phyloP scores from a whole-genome alignment of 2,329 filamentous ascomycete species.

The Apiospora hydei region DNA sequence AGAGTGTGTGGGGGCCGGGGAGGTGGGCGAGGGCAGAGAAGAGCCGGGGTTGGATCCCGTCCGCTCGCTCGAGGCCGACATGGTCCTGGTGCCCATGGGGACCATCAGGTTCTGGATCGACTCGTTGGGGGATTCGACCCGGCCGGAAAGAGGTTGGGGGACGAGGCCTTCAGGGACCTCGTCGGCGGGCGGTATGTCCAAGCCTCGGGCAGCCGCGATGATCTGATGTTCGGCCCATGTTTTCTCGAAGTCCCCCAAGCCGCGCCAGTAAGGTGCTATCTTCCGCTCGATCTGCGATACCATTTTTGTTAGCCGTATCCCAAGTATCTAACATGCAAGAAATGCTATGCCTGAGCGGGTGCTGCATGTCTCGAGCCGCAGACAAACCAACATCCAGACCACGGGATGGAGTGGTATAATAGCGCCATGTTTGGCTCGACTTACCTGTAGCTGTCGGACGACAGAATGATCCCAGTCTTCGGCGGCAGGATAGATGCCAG shows the following conservation, averaged over 20 bases:
- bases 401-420: neutral
- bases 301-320: neutral
- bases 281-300: slow-evolving; percentile 81
- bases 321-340: neutral
- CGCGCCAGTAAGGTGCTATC: slow-evolving; percentile 94
- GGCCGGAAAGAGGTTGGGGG: slow-evolving; percentile 52
- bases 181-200: slow-evolving; percentile 84
- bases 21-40: slow-evolving; percentile 64
- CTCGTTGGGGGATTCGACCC: slow-evolving; percentile 55
- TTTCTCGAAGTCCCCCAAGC: slow-evolving; percentile 85
- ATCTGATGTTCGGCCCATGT: slow-evolving; percentile 95
- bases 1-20: slow-evolving; percentile 53
- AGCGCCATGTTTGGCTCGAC: slow-evolving; percentile 30
- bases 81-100: slow-evolving; percentile 78
- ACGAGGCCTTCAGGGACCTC: slow-evolving; percentile 74
- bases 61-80: slow-evolving; percentile 79
- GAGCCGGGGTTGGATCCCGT: slow-evolving; percentile 68
- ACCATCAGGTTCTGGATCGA: slow-evolving; percentile 77
- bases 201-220: slow-evolving; percentile 85
- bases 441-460: slow-evolving; percentile 90
- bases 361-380: neutral
- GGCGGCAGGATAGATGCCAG: slow-evolving; percentile 88
- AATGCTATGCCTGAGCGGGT: neutral
- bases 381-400: neutral
- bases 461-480: slow-evolving; percentile 93